These are phyloP conservation scores for Datura wrightii DNA, from an alignment of 257 asterid genomes.

Conservation along the genomic window DNA sequence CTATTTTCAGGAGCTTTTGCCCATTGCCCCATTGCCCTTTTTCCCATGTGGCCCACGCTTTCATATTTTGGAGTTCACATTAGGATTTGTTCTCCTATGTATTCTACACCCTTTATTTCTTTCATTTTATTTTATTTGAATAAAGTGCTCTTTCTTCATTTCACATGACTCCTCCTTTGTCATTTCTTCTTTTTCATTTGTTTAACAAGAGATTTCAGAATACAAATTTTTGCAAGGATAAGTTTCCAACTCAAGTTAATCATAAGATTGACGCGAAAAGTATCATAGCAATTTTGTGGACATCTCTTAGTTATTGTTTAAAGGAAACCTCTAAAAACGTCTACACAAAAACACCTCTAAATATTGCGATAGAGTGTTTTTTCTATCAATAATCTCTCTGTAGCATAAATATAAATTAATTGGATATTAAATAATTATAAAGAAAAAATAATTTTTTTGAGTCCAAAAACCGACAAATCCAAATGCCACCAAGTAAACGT, in stretches of 20 bases:
- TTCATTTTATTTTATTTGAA: neutral
- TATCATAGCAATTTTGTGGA: neutral
- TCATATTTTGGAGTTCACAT: neutral
- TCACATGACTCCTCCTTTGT: neutral
- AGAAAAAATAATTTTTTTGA: too few species aligned
- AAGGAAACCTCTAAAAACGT: neutral
- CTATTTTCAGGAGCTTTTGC: neutral
- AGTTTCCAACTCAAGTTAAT: neutral
- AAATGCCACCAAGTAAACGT: too few species aligned
- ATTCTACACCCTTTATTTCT: neutral
- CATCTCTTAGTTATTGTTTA: neutral
- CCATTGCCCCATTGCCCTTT: neutral
- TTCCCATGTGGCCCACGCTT: slow-evolving; percentile 23
- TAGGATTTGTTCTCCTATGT: neutral
- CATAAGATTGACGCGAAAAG: neutral
- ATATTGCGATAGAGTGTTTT: too few species aligned
- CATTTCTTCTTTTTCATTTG: neutral
- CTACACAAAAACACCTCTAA: neutral
- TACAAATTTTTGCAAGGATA: neutral
- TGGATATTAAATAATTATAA: too few species aligned
- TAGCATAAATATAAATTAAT: too few species aligned
- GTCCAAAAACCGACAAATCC: too few species aligned
- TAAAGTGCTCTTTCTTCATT: neutral
- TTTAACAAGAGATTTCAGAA: neutral
- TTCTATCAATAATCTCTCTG: too few species aligned